Percentiles rank a stretch among this genome's conserved stretches.
Evolutionary conservation across 202 grass and related monocot species (phyloP).

Genomic region (Bolboschoenoplectus hybrid): DNA sequence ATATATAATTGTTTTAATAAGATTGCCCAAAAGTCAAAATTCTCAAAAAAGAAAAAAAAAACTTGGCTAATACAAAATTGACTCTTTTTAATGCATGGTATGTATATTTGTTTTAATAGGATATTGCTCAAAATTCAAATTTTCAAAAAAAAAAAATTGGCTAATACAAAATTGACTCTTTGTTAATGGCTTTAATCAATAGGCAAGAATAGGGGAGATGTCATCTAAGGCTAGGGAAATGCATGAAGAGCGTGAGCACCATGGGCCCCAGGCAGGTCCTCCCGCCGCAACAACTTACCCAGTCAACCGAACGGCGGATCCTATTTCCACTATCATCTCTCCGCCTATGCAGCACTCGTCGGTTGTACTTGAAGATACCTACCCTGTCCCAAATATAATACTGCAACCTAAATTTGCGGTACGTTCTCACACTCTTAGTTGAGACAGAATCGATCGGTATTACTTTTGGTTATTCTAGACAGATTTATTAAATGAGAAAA

Average conservation of each 20-base stretch:
- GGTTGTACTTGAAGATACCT: constrained; percentile 74
- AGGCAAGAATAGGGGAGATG: constrained; percentile 71
- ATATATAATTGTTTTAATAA: constrained; percentile 1
- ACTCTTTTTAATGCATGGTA: not conserved
- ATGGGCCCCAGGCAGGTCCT: constrained; percentile 43
- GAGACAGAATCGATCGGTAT: not conserved
- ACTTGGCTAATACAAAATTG: not conserved
- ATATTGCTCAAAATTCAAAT: too few relatives aligned
- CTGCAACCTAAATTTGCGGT: constrained; percentile 84
- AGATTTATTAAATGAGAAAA: not conserved
- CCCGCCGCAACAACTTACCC: constrained; percentile 50
- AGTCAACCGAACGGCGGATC: constrained; percentile 60
- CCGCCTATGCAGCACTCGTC: constrained; percentile 60
- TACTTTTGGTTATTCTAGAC: not conserved
- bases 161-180: not conserved
- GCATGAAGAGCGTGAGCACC: constrained; percentile 50
- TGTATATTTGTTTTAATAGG: too few relatives aligned
- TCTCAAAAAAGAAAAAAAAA: constrained; percentile 4
- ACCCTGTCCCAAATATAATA: constrained; percentile 71
- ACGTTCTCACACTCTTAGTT: not conserved
- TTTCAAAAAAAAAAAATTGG: not conserved
- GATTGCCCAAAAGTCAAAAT: constrained; percentile 16
- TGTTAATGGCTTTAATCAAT: constrained; percentile 23
- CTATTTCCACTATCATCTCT: constrained; percentile 61
- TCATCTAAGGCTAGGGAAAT: constrained; percentile 53